Percentiles rank a stretch among this genome's conserved stretches.
These are phyloP conservation scores for Tinospora cordifolia DNA, from an alignment of 164 flowering plant genomes.

Conservation along the genomic window DNA sequence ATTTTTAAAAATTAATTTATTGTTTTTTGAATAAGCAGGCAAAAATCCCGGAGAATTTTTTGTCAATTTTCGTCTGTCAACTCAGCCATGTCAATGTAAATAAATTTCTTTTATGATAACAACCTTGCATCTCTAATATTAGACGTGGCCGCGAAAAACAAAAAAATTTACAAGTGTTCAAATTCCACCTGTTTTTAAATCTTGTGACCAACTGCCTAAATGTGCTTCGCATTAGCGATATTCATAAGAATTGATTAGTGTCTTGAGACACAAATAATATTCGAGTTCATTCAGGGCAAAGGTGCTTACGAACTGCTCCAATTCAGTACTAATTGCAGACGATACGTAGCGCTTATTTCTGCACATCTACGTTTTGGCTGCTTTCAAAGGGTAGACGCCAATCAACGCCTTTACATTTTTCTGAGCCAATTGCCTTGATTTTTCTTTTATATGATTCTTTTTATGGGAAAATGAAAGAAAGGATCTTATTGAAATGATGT, in stretches of 20 bases:
- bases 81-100: neutral
- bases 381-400: neutral
- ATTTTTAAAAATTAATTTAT: too few species aligned
- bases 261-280: neutral
- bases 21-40: too few species aligned
- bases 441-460: too few species aligned
- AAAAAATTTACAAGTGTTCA: neutral
- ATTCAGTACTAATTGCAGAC: neutral
- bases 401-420: neutral
- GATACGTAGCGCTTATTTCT: neutral
- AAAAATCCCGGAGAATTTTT: neutral
- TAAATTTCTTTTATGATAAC: too few species aligned
- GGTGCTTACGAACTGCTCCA: neutral
- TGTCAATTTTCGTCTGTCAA: neutral
- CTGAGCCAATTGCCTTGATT: neutral
- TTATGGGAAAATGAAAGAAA: neutral
- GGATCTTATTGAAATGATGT: neutral
- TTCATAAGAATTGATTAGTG: neutral
- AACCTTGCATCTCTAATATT: too few species aligned
- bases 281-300: neutral
- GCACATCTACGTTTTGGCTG: neutral
- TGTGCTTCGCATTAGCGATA: too few species aligned
- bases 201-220: too few species aligned
- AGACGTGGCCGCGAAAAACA: neutral
- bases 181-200: neutral